Percentiles rank a stretch among this genome's conserved stretches.
phyloP scores from a whole-genome alignment of 148 eudicot genomes.

The Cornus florida region DNA sequence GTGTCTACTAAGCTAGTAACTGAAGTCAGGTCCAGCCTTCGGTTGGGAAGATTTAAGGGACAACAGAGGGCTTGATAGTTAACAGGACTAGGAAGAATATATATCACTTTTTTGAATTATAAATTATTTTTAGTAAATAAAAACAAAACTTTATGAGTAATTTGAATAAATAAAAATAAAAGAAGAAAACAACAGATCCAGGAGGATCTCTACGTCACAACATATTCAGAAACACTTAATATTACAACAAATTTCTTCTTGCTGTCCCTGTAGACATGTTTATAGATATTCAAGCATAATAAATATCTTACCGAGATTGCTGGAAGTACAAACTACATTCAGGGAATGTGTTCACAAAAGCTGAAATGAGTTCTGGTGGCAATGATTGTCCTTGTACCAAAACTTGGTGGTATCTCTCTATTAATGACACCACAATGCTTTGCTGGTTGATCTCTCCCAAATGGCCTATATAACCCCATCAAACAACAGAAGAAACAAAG shows the following conservation, averaged over 20 bases:
- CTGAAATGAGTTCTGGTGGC: conserved; percentile 46
- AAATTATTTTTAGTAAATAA: too few relatives aligned
- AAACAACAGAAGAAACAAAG: background rate
- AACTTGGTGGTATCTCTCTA: conserved; percentile 47
- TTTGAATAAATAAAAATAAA: too few relatives aligned
- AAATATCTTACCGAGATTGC: conserved; percentile 18
- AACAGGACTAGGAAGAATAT: too few relatives aligned
- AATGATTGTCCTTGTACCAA: conserved; percentile 37
- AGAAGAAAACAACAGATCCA: background rate
- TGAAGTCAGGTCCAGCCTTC: too few relatives aligned
- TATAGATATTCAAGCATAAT: background rate
- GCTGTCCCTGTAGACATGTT: background rate
- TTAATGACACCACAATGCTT: conserved; percentile 34
- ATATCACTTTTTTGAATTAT: too few relatives aligned
- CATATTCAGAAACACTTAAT: background rate
- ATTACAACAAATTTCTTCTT: background rate
- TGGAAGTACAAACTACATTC: conserved; percentile 42
- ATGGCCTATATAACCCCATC: conserved; percentile 39
- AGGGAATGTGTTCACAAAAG: conserved; percentile 47
- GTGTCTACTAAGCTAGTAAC: too few relatives aligned
- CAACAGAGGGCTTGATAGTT: too few relatives aligned
- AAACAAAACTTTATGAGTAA: too few relatives aligned
- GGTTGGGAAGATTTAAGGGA: too few relatives aligned
- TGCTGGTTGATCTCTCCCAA: conserved; percentile 55
- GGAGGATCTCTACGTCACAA: background rate